phyloP scores from a whole-genome alignment of 345 rosid genomes.

The Citrus trifoliata region DNA sequence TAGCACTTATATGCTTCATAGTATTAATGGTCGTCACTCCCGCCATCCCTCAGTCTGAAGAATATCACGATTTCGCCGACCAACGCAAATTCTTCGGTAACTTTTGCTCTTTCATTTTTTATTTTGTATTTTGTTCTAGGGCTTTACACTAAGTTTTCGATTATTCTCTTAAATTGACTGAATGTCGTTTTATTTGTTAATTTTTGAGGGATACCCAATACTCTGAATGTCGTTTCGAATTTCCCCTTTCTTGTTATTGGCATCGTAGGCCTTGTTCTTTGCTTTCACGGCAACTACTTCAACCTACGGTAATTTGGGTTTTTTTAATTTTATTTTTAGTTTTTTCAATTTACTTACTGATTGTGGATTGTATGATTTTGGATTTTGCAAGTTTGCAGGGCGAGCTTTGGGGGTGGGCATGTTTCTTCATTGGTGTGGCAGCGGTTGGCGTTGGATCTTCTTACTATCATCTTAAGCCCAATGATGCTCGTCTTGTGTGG shows the following conservation, averaged over 20 bases:
- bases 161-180: background rate
- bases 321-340: background rate
- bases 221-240: slow-evolving; percentile 77
- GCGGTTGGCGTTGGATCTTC: slow-evolving; percentile 86
- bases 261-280: slow-evolving; percentile 70
- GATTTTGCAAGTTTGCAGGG: slow-evolving; percentile 63
- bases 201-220: slow-evolving; percentile 81
- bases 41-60: slow-evolving; percentile 72
- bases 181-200: background rate
- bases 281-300: slow-evolving; percentile 69
- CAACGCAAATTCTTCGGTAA: slow-evolving; percentile 76
- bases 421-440: slow-evolving; percentile 75
- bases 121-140: background rate
- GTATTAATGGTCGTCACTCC: slow-evolving; percentile 91
- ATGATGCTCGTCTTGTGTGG: slow-evolving; percentile 89
- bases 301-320: slow-evolving; percentile 44
- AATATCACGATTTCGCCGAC: slow-evolving; percentile 90
- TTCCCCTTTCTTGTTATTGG: slow-evolving; percentile 92
- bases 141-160: background rate
- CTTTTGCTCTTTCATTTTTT: background rate
- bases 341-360: background rate
- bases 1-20: slow-evolving; percentile 58
- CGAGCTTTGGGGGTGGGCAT: slow-evolving; percentile 86
- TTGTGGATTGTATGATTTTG: slow-evolving; percentile 1
- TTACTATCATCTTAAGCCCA: slow-evolving; percentile 87